Conservation (phyloP, 148 eudicot species). For the Cornus controversa region DNA sequence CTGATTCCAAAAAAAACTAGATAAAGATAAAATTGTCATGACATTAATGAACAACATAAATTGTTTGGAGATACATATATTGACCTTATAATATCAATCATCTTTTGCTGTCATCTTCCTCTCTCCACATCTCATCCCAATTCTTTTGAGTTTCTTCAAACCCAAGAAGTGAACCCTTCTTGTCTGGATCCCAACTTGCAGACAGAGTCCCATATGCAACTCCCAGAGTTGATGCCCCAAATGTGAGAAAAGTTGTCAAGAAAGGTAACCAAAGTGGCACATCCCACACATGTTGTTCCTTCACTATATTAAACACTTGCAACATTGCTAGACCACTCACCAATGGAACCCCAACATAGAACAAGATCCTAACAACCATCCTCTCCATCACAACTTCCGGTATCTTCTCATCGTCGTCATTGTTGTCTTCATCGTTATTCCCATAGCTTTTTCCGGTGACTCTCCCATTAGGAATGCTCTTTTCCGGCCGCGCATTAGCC, state of each 20-base stretch:
- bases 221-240: conserved; percentile 80
- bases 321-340: conserved; percentile 43
- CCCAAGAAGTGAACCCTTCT: conserved; percentile 65
- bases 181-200: conserved; percentile 69
- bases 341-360: conserved; percentile 62
- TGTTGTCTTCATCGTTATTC: conserved; percentile 21
- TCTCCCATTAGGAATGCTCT: background rate
- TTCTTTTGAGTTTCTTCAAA: conserved; percentile 65
- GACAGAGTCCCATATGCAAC: conserved; percentile 76
- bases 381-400: conserved; percentile 66
- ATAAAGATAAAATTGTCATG: too few species aligned
- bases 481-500: background rate
- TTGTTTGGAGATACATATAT: too few species aligned
- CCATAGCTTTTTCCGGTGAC: background rate
- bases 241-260: conserved; percentile 59
- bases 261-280: conserved; percentile 73
- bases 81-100: background rate
- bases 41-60: too few species aligned
- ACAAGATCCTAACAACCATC: conserved; percentile 60
- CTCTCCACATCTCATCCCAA: conserved; percentile 90
- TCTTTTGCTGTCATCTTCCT: conserved; percentile 34
- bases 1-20: too few species aligned
- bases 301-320: conserved; percentile 36
- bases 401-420: conserved; percentile 64
- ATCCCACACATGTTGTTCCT: conserved; percentile 52